phyloP scores from a whole-genome alignment of 2,329 filamentous ascomycete species.

The Aspergillus tamarii region DNA sequence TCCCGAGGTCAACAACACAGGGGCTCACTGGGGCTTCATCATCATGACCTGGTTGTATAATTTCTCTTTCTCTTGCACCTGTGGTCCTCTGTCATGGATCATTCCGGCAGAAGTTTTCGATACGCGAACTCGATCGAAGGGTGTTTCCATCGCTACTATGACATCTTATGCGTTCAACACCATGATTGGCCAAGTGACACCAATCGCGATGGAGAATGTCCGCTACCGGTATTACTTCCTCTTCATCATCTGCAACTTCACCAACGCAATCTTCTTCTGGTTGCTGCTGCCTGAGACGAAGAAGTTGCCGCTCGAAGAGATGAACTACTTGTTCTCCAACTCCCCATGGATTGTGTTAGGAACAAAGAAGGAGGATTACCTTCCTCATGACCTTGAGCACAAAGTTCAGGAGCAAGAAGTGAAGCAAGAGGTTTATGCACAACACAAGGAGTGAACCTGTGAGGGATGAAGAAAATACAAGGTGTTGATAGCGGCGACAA shows the following conservation, averaged over 20 bases:
- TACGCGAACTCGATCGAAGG: slow-evolving; percentile 73
- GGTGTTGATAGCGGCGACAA: not conserved
- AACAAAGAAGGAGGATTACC: slow-evolving; percentile 57
- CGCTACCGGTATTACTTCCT: slow-evolving; percentile 62
- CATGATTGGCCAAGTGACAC: slow-evolving; percentile 72
- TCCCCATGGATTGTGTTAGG: slow-evolving; percentile 66
- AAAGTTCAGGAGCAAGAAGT: slow-evolving; percentile 60
- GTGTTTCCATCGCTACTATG: slow-evolving; percentile 76
- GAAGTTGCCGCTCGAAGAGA: slow-evolving; percentile 66
- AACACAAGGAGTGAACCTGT: slow-evolving; percentile 22
- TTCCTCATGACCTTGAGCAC: slow-evolving; percentile 61
- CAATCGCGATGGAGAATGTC: slow-evolving; percentile 60
- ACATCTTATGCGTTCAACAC: slow-evolving; percentile 75
- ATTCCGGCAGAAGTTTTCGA: slow-evolving; percentile 73
- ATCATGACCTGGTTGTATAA: slow-evolving; percentile 79
- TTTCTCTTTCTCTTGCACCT: slow-evolving; percentile 72
- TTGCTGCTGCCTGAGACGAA: slow-evolving; percentile 68
- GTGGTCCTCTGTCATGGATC: slow-evolving; percentile 68
- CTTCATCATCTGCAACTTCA: slow-evolving; percentile 70
- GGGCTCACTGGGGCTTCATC: slow-evolving; percentile 62
- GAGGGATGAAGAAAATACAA: not conserved
- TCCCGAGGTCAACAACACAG: slow-evolving; percentile 51
- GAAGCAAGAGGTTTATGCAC: slow-evolving; percentile 45
- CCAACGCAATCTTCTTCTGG: slow-evolving; percentile 70
- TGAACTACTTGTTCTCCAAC: slow-evolving; percentile 68